Evolutionary conservation across 2,329 filamentous ascomycete genomes (phyloP).

Genomic region (Ophiobolus disseminans): DNA sequence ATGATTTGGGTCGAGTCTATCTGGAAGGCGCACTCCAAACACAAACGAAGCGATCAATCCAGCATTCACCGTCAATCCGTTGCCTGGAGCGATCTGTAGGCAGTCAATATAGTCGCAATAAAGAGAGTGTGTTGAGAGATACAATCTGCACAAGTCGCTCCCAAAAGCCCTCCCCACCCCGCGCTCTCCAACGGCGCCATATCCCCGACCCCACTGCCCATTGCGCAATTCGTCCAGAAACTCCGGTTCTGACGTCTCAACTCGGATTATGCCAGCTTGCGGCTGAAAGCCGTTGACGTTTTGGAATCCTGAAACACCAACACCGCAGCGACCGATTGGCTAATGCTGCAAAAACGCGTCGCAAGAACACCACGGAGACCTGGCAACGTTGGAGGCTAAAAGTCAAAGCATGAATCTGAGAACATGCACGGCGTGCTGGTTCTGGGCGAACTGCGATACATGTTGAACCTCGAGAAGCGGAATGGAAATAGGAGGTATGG

Average conservation of each 20-base stretch:
- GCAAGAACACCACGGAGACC: neutral
- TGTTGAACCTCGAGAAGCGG: neutral
- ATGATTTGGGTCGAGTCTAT: too few species aligned
- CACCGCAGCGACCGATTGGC: neutral
- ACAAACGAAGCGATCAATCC: too few species aligned
- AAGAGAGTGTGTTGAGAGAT: too few species aligned
- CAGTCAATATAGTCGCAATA: neutral
- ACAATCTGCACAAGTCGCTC: too few species aligned
- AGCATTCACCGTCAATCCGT: too few species aligned
- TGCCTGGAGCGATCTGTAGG: too few species aligned
- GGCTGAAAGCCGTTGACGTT: slow-evolving; percentile 9
- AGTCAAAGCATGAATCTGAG: neutral
- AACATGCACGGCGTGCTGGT: too few species aligned
- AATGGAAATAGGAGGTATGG: neutral
- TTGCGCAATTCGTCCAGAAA: slow-evolving; percentile 6
- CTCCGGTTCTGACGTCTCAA: slow-evolving; percentile 7
- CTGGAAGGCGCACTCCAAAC: too few species aligned
- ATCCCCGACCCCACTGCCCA: neutral
- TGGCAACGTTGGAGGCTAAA: neutral
- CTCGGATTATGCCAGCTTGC: slow-evolving; percentile 7
- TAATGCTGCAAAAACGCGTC: neutral
- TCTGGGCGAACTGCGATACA: too few species aligned
- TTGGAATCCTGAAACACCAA: slow-evolving; percentile 20
- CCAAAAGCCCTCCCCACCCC: too few species aligned
- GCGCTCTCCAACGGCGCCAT: neutral